phyloP scores from a whole-genome alignment of 192 early-diverging fungal species.

The Dissophora globulifera region DNA sequence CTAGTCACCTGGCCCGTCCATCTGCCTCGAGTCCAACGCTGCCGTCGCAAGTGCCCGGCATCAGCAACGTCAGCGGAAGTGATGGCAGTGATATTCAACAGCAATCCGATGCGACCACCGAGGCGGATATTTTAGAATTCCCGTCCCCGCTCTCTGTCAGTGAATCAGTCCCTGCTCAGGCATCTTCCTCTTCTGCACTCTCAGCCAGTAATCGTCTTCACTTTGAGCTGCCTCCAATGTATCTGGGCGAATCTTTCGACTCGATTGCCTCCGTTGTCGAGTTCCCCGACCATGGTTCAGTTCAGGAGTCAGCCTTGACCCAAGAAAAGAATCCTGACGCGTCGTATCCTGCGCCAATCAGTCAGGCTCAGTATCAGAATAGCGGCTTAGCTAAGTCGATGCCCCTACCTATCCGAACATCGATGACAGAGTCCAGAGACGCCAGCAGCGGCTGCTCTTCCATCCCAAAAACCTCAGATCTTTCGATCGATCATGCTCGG shows the following conservation, averaged over 20 bases:
- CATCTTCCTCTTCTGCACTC: conserved; percentile 4
- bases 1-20: conserved; percentile 10
- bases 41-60: background rate
- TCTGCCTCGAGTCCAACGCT: conserved; percentile 7
- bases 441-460: background rate
- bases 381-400: conserved; percentile 10
- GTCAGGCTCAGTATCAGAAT: background rate
- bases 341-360: background rate
- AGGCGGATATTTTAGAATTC: background rate
- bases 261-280: conserved; percentile 1
- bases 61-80: background rate
- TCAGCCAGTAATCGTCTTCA: conserved; percentile 26
- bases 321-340: background rate
- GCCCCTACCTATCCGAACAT: conserved; percentile 26
- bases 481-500: background rate
- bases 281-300: background rate
- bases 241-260: conserved; percentile 40
- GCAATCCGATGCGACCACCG: background rate
- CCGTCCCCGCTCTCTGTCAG: background rate
- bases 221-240: conserved; percentile 34
- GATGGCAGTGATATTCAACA: background rate
- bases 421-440: conserved; percentile 9
- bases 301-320: background rate
- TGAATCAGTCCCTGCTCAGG: background rate
- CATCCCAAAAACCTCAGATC: background rate